Evolutionary conservation across 805 yeast species (phyloP), one percentile per base, ranked within the genome.

Genomic region (Kuraishia molischiana): DNA sequence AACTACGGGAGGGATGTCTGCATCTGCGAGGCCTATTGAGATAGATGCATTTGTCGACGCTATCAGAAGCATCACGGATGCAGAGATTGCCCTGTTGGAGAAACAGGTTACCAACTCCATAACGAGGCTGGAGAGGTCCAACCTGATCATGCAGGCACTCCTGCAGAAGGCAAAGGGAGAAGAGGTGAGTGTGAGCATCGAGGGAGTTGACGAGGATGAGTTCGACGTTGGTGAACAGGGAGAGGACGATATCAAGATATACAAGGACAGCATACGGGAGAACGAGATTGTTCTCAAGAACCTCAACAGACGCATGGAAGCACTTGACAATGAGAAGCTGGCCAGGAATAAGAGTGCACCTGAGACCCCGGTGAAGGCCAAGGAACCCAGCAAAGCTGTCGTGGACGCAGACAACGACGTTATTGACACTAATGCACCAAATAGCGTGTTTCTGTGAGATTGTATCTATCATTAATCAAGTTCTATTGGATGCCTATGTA

Each of bases 231-330:
- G 72, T 46, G 49, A 55, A 9, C 54, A 58, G 9, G 59, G 59
- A 14, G 59, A 57, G 4, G 62, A 62, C 10, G 85, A 79, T 48
- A 49, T 61, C n/a, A 52, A 58, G 13, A 49, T 81, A 13, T 80
- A 71, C 54, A 51, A 47, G 4, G 80, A 74, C n/a, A 66, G 79
- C 8, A 63, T 78, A 14, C 47, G 50, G 6, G 89, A 80, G 44
- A 81, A 81, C 51, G 55, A 61, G 10, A 50, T 52, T 3, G 82
- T 79, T n/a, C 58, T 79, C 18, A 46, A 52, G 2, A 77, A 72
- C 48, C 79, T 78, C 49, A 41, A 51, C 9, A 59, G 62, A 29
- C 57, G 81, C 41, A 49, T 77, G 3, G 58, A 54, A 3, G 64
- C 66, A 0, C 49, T 79, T 15, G 61, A 65, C 24, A 50, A 58